Evolutionary conservation across 2,329 filamentous ascomycete species (phyloP), one percentile per base, ranked within the genome.

Genomic region (Aplosporella prunicola): DNA sequence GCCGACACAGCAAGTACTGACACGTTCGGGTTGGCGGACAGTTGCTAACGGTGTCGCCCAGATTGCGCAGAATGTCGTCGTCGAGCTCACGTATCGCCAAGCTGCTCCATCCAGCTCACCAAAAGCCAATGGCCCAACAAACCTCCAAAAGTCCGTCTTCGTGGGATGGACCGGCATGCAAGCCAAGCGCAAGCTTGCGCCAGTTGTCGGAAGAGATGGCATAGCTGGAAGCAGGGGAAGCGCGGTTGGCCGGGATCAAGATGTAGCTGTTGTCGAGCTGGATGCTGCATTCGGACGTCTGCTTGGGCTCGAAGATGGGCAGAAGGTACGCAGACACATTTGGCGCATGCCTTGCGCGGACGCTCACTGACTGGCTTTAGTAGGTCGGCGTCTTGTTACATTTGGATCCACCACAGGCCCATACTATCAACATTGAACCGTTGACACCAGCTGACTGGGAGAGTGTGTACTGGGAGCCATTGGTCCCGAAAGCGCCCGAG

Each of bases 121-220:
- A 18, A 49, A 49, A 18, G 49, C 53, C 10, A 62, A 63, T 37
- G 40, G 49, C 9, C 55, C 68, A 39, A 52, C 60, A 38, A 56
- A 63, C 39, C 51, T 52, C 36, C 74, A 77, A 49, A 75, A 72
- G 52, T 93, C 84, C 32, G 71, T 93, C 50, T 98, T 82, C 57
- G 71, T 93, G 42, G 91, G 91, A 58, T 98, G 91, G 91, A 95
- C 91, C 9, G 91, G 91, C 50, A 93, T 98, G 85, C 82, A 87
- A 47, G 95, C 88, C 68, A 93, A 88, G 70, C 78, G 84, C 53
- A 82, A 78, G 57, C 66, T 82, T 48, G 76, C 79, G 9, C 75
- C 84, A 1, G 71, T 88, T 18, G 76, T 91, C 18, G 72, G 76
- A 40, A 77, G 80, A 47, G 82, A 91, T 53, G 82, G 84, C 1